Evolutionary conservation across 164 flowering plant species (phyloP).

Genomic region (Euptelea pleiosperma): DNA sequence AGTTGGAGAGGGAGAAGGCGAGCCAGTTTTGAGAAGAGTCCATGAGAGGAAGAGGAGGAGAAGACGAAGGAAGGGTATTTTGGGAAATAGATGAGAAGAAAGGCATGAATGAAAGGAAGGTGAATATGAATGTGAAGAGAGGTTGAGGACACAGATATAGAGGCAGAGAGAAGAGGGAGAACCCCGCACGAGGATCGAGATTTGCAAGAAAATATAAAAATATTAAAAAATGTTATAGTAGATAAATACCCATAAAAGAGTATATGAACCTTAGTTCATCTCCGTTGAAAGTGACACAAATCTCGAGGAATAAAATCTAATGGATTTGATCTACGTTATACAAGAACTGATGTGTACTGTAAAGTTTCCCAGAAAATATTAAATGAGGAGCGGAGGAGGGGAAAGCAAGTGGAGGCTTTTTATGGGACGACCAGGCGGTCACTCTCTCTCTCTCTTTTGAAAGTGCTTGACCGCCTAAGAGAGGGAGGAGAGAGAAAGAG

Average conservation of each 20-base stretch:
- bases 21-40: constrained; percentile 47
- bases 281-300: too few relatives aligned
- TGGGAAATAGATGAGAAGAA: constrained; percentile 29
- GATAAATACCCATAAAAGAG: too few relatives aligned
- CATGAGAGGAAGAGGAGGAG: constrained; percentile 18
- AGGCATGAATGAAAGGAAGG: constrained; percentile 5
- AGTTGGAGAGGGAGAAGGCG: constrained; percentile 49
- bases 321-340: too few relatives aligned
- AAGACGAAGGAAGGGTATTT: constrained; percentile 17
- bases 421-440: constrained; percentile 18
- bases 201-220: neutral
- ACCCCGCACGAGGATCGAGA: constrained; percentile 17
- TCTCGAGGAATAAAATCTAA: too few relatives aligned
- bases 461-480: neutral
- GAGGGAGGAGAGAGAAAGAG: neutral
- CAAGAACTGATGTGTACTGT: too few relatives aligned
- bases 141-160: constrained; percentile 22
- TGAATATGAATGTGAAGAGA: constrained; percentile 9
- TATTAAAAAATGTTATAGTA: too few relatives aligned
- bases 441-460: neutral
- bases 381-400: neutral
- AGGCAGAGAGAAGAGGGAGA: constrained; percentile 12
- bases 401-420: constrained; percentile 19
- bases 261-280: too few relatives aligned
- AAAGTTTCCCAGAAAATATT: too few relatives aligned